Base-by-base conservation (phyloP, 2,329 filamentous ascomycete genomes). In the Fusarium mundagurra region DNA sequence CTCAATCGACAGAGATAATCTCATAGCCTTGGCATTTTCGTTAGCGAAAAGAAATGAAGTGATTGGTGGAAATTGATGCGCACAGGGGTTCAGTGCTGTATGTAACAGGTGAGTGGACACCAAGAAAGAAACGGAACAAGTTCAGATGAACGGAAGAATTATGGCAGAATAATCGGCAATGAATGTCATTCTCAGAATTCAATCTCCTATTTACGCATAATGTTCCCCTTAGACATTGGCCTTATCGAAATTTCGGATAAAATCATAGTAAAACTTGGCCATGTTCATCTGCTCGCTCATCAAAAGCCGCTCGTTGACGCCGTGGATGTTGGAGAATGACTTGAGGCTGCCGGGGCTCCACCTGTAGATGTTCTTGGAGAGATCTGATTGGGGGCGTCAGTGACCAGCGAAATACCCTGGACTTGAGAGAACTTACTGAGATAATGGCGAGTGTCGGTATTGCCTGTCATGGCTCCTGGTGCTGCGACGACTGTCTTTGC, bases 51-150 rank as follows among this genome's bases (percentile, higher is more conserved):
- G 2, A 1, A 16, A 16, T 6, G 1, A 13, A 20, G 22, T 50
- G 64, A 77, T 77, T 77, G 76, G 76, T 78, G 76, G 76, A 67
- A 77, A 71, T 43, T n/a, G 39, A 67, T n/a, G 14, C 38, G 48
- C 47, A 50, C 72, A 76, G 61, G 76, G 74, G 59, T 74, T 55
- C 29, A 33, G 58, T 48, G 34, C 38, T 33, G 55, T 36, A 44
- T 77, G 76, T 77, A 71, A 74, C 76, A 77, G 76, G 76, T 77
- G 70, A 59, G 74, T 75, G 76, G 76, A 70, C 38, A 41, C 20
- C 11, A 27, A 27, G 29, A 41, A 62, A 68, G 6, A 54, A 48
- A 51, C 61, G 60, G 51, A 67, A 66, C 51, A 60, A 65, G 69
- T 66, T 58, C 27, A 65, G 60, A 70, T 24, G 60, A 70, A 66